Evolutionary conservation across 495 filamentous ascomycete species (phyloP).

Genomic region (Penicillium daleae): DNA sequence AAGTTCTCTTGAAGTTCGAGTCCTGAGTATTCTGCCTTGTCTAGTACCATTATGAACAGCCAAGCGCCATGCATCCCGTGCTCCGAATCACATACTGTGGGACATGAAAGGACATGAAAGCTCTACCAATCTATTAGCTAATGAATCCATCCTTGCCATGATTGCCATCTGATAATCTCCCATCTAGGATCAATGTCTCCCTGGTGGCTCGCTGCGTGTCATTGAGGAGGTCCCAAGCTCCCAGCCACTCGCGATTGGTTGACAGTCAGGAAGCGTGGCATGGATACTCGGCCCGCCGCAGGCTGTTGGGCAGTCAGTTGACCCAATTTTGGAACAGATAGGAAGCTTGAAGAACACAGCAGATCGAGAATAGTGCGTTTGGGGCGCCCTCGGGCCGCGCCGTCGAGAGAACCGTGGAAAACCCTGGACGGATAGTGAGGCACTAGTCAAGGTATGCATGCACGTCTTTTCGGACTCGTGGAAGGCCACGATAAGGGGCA

Average conservation of each 20-base stretch:
- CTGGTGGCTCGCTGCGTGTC: constrained; percentile 5
- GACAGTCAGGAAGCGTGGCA: constrained; percentile 8
- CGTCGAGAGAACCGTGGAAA: constrained; percentile 14
- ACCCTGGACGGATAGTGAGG: neutral
- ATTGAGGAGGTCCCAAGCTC: constrained; percentile 3
- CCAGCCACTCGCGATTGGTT: constrained; percentile 9
- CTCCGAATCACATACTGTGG: neutral
- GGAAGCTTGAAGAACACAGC: constrained; percentile 19
- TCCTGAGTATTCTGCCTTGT: neutral
- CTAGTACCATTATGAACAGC: neutral
- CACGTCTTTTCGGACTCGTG: constrained; percentile 23
- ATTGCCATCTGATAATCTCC: neutral
- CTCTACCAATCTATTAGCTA: neutral
- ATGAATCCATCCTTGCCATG: neutral
- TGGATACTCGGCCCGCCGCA: constrained; percentile 34
- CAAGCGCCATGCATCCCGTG: neutral
- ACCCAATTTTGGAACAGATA: constrained; percentile 17
- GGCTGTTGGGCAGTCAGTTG: constrained; percentile 22
- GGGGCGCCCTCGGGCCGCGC: constrained; percentile 14
- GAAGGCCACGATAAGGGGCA: constrained; percentile 7
- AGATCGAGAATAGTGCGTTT: constrained; percentile 13
- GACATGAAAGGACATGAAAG: neutral
- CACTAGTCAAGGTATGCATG: constrained; percentile 22
- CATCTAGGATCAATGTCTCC: neutral
- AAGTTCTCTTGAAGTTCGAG: neutral